Conservation (phyloP, 2,329 filamentous ascomycete genomes). For the Pseudogymnoascus sp. region DNA sequence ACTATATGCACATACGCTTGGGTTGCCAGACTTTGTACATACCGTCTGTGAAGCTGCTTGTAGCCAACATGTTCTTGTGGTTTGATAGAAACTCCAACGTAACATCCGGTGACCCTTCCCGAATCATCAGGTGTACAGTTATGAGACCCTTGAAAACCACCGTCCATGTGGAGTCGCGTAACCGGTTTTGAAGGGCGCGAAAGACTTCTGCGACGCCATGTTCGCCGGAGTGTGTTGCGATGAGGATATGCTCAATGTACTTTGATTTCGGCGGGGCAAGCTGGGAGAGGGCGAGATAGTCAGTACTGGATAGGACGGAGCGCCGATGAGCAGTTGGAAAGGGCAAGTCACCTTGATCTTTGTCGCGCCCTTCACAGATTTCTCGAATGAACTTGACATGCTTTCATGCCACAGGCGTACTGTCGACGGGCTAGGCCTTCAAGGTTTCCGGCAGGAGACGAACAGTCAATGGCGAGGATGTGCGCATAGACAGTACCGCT, state of each 20-base stretch:
- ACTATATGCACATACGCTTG: not conserved
- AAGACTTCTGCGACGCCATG: conserved; percentile 94
- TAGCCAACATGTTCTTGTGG: conserved; percentile 74
- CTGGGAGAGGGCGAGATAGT: conserved; percentile 36
- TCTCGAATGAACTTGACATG: conserved; percentile 91
- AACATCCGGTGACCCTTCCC: conserved; percentile 83
- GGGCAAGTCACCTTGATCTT: conserved; percentile 73
- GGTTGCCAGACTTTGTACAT: not conserved
- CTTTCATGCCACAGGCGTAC: conserved; percentile 11
- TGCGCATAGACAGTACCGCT: not conserved
- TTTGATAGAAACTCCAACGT: conserved; percentile 79
- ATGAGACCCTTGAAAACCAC: conserved; percentile 97
- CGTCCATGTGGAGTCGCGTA: conserved; percentile 98
- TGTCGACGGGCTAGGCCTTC: conserved; percentile 8
- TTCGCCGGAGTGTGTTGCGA: conserved; percentile 91
- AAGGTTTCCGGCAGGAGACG: not conserved
- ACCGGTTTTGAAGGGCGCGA: conserved; percentile 75
- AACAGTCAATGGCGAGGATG: conserved; percentile 1
- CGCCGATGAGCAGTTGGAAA: not conserved
- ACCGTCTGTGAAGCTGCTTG: conserved; percentile 91
- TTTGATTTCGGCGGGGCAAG: conserved; percentile 96
- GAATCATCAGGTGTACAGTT: conserved; percentile 93
- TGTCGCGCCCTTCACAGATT: conserved; percentile 96
- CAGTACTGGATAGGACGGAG: not conserved
- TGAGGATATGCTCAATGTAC: conserved; percentile 96